These are phyloP conservation scores for Cinnamomum chago DNA, from an alignment of 164 flowering plant genomes.

Conservation along the genomic window DNA sequence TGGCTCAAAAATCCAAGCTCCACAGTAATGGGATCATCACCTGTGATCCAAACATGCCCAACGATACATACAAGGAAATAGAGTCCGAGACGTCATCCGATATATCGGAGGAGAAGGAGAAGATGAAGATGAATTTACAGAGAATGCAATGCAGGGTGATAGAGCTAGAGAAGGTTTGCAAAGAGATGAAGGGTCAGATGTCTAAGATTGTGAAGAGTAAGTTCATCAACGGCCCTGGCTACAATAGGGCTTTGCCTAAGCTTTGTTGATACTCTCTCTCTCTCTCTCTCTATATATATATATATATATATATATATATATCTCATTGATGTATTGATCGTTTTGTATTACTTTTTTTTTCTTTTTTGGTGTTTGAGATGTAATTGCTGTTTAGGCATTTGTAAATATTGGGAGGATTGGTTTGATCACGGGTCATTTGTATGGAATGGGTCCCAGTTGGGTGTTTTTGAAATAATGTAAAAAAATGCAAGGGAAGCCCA, in stretches of 20 bases:
- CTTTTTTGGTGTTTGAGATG: neutral
- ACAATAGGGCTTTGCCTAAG: slow-evolving; percentile 24
- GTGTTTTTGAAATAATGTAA: neutral
- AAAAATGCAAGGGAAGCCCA: too few relatives aligned
- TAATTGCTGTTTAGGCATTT: neutral
- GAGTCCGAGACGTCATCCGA: neutral
- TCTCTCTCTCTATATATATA: too few relatives aligned
- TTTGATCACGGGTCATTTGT: neutral
- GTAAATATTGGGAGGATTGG: neutral
- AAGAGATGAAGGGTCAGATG: slow-evolving; percentile 58
- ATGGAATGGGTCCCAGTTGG: neutral
- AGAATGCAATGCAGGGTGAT: slow-evolving; percentile 62
- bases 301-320: too few relatives aligned
- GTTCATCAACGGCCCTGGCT: neutral
- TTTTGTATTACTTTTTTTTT: neutral
- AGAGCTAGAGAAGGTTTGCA: slow-evolving; percentile 57
- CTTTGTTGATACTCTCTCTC: slow-evolving; percentile 16
- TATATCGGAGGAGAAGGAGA: slow-evolving; percentile 31
- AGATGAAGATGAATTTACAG: slow-evolving; percentile 42
- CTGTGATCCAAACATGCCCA: neutral
- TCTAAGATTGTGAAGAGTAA: slow-evolving; percentile 28
- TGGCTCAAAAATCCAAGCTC: slow-evolving; percentile 41
- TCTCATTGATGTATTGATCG: neutral
- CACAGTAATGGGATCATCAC: slow-evolving; percentile 16
- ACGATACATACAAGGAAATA: neutral